Conservation (phyloP, 2,329 filamentous ascomycete species). For the Paradendryphiella salina region DNA sequence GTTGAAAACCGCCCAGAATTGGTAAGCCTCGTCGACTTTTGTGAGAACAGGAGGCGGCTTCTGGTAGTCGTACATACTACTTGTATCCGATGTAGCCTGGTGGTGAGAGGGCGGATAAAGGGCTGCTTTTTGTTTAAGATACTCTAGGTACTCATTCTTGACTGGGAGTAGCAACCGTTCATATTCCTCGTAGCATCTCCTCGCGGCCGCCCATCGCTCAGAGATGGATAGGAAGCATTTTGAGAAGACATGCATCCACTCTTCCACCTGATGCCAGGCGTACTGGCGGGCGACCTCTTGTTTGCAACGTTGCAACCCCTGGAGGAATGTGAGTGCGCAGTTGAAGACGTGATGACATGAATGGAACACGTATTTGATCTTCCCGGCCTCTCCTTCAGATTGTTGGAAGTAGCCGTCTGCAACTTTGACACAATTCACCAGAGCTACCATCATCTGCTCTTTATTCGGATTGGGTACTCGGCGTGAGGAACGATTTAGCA, state of each 20-base stretch:
- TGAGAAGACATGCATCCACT: conserved; percentile 39
- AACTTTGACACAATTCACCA: conserved; percentile 38
- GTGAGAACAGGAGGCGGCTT: conserved; percentile 9
- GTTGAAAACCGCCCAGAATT: conserved; percentile 39
- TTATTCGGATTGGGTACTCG: conserved; percentile 33
- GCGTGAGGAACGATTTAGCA: conserved; percentile 38
- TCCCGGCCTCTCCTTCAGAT: conserved; percentile 38
- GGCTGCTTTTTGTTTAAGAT: conserved; percentile 36
- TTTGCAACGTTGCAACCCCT: conserved; percentile 38
- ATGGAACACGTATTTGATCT: conserved; percentile 47
- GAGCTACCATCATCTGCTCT: conserved; percentile 34
- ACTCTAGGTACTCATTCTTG: conserved; percentile 42
- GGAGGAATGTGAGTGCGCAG: conserved; percentile 40
- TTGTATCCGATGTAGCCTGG: conserved; percentile 6
- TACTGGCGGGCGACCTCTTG: conserved; percentile 36
- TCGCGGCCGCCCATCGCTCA: conserved; percentile 43
- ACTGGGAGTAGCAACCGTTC: conserved; percentile 36
- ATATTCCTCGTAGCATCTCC: conserved; percentile 42
- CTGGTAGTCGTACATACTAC: conserved; percentile 21
- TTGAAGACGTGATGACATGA: conserved; percentile 44
- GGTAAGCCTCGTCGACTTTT: conserved; percentile 34
- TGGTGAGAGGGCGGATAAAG: conserved; percentile 17
- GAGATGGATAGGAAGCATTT: conserved; percentile 41
- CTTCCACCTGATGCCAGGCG: conserved; percentile 32
- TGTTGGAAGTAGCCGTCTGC: conserved; percentile 42